phyloP scores from a whole-genome alignment of 192 early-diverging fungal genomes.

The Podila epigama region DNA sequence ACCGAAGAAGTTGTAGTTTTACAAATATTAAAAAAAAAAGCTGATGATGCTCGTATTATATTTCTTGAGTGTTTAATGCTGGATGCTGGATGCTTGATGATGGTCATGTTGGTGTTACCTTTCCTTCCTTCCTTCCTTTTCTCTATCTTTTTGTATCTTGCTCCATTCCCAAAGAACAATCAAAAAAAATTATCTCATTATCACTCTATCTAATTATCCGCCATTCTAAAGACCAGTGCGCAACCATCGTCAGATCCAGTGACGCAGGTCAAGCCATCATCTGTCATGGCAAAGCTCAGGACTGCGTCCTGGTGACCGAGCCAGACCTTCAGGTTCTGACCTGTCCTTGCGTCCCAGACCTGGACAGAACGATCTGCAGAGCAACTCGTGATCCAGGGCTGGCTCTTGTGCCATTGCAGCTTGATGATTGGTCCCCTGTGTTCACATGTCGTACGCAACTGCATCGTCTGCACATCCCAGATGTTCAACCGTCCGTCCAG shows the following conservation, averaged over 20 bases:
- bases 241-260: conserved; percentile 89
- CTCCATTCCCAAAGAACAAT: too few species aligned
- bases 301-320: conserved; percentile 89
- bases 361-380: conserved; percentile 85
- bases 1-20: neutral
- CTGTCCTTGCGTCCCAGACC: conserved; percentile 93
- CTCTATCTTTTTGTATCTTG: too few species aligned
- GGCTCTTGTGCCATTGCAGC: conserved; percentile 72
- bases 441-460: conserved; percentile 78
- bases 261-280: conserved; percentile 74
- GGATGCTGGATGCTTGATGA: too few species aligned
- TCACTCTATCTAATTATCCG: conserved; percentile 22
- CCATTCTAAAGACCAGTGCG: conserved; percentile 70
- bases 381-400: conserved; percentile 74
- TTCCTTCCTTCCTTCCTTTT: neutral
- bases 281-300: conserved; percentile 79
- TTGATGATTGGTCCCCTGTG: conserved; percentile 90
- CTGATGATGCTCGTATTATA: conserved; percentile 1
- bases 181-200: neutral
- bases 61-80: too few species aligned
- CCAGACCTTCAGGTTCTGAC: conserved; percentile 74
- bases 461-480: conserved; percentile 90
- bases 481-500: conserved; percentile 90
- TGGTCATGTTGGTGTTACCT: too few species aligned
- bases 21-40: neutral